Base-by-base conservation (phyloP, 371 early-diverging fungal species). In the Circinella minor region DNA sequence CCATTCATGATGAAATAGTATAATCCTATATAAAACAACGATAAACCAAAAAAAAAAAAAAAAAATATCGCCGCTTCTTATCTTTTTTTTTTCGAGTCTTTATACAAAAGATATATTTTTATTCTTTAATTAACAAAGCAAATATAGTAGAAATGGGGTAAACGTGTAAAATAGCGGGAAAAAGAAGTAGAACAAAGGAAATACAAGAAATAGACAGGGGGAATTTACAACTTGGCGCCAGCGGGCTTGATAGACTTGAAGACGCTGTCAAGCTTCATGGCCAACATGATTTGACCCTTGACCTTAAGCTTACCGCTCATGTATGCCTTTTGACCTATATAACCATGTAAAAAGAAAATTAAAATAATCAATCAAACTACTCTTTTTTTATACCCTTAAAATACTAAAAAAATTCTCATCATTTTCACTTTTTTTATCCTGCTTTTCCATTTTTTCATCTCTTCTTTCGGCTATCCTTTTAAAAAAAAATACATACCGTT, bases 211-310 rank as follows among this genome's bases (percentile, higher is more conserved):
- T n/a, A n/a, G 8, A 13, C 5, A 5, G 15, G 17, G 17, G 62
- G 27, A 43, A 38, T 68, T 82, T 85, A 89, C 66, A 89, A 74
- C 80, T 88, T 88, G 71, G 89, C 77, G 3, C 43, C 43, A 72
- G 81, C 78, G 65, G 80, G 75, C 49, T 79, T 77, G 59, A 82
- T 65, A 51, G 74, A 61, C 82, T 87, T 81, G 80, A 87, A 84
- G 73, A 89, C 81, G 61, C 77, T 85, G 54, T 93, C 94, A 54
- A 95, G 87, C 83, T 94, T 91, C 77, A 89, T 90, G 61, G 91
- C 91, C 66, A 91, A 86, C 94, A 94, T 94, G 72, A 97, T 90
- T 75, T 94, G 89, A 63, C 97, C 97, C 88, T 95, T 94, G 75
- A 94, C 79, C 77, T 86, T 84, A 74, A 96, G 88, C 80, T 91